phyloP scores from a whole-genome alignment of 495 filamentous ascomycete species.

The Tetracladium setigerum region DNA sequence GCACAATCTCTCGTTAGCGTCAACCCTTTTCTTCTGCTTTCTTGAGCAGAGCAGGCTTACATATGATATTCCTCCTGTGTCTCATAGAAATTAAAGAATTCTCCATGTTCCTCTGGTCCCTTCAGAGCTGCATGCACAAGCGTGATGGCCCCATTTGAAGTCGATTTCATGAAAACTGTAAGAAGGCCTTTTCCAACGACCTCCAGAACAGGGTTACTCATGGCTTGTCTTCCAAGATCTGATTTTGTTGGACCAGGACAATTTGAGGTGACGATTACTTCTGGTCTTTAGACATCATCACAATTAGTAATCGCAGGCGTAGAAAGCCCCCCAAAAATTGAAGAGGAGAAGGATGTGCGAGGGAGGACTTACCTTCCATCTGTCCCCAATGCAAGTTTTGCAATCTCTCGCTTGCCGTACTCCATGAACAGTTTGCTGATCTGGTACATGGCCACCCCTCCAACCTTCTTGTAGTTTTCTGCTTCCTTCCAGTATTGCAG shows the following conservation, averaged over 20 bases:
- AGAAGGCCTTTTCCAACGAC: conserved; percentile 15
- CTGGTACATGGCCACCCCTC: conserved; percentile 16
- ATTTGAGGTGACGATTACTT: conserved; percentile 34
- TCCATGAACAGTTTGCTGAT: conserved; percentile 33
- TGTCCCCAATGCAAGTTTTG: conserved; percentile 18
- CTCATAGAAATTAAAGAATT: conserved; percentile 18
- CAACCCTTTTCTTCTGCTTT: not conserved
- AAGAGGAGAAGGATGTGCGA: conserved; percentile 5
- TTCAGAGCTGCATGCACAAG: conserved; percentile 24
- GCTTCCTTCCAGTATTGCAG: conserved; percentile 22
- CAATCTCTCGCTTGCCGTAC: conserved; percentile 28
- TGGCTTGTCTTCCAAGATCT: conserved; percentile 26
- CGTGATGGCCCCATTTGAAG: conserved; percentile 29
- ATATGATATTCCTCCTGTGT: conserved; percentile 21
- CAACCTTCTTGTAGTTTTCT: conserved; percentile 21
- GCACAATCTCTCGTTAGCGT: not conserved
- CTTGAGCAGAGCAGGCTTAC: conserved; percentile 13
- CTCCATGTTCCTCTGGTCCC: conserved; percentile 21
- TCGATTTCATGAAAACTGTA: conserved; percentile 19
- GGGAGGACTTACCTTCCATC: conserved; percentile 19
- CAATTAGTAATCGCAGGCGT: too few relatives aligned
- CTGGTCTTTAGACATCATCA: conserved; percentile 6
- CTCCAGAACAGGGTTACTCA: conserved; percentile 10
- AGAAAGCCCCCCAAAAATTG: not conserved
- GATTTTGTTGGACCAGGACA: conserved; percentile 37